Evolutionary conservation across 441 rosid genomes (phyloP).

Genomic region (Eruca vesicaria): DNA sequence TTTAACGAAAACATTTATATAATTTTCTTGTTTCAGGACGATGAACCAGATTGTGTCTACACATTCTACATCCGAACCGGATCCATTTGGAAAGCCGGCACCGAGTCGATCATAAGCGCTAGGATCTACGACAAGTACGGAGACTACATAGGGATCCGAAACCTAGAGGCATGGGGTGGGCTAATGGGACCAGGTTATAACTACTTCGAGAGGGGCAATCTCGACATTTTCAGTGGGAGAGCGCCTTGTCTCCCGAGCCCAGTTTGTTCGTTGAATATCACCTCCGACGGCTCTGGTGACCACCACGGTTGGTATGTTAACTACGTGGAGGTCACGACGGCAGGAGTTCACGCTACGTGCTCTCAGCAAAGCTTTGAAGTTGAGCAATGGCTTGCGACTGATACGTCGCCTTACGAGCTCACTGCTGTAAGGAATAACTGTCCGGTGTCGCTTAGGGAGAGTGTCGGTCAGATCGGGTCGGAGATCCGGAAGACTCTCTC

Average conservation of each 20-base stretch:
- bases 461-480: slow-evolving; percentile 16
- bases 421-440: slow-evolving; percentile 52
- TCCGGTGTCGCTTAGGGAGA: slow-evolving; percentile 4
- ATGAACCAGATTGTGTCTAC: slow-evolving; percentile 56
- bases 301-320: slow-evolving; percentile 79
- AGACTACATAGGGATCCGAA: slow-evolving; percentile 29
- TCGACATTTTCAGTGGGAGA: slow-evolving; percentile 76
- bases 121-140: slow-evolving; percentile 49
- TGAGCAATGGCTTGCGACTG: slow-evolving; percentile 78
- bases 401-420: slow-evolving; percentile 54
- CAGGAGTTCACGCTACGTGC: slow-evolving; percentile 53
- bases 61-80: slow-evolving; percentile 62
- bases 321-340: slow-evolving; percentile 64
- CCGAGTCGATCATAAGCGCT: slow-evolving; percentile 58
- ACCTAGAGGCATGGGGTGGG: slow-evolving; percentile 74
- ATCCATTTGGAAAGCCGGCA: slow-evolving; percentile 64
- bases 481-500: slow-evolving; percentile 26
- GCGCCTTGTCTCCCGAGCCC: slow-evolving; percentile 48
- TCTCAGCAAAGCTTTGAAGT: slow-evolving; percentile 48
- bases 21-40: slow-evolving; percentile 34
- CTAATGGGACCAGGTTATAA: slow-evolving; percentile 57
- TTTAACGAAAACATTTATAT: neutral
- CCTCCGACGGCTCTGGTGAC: slow-evolving; percentile 60
- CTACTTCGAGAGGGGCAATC: slow-evolving; percentile 78
- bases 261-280: slow-evolving; percentile 63